Evolutionary conservation across 345 rosid species (phyloP).

Genomic region (Hibiscus syriacus): DNA sequence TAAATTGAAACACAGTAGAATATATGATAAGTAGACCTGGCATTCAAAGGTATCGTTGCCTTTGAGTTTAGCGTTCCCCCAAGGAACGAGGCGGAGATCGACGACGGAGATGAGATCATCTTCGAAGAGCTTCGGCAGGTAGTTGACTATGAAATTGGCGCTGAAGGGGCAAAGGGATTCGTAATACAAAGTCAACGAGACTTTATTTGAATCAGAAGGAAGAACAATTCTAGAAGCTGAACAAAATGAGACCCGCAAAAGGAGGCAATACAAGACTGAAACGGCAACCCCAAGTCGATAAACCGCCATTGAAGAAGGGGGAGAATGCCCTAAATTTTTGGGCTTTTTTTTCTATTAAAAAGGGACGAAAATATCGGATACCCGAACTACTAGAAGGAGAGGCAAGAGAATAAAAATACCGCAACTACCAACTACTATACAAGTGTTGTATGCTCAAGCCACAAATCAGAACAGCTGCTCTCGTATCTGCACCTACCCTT

Average conservation of each 20-base stretch:
- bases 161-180: slow-evolving; percentile 83
- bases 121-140: slow-evolving; percentile 42
- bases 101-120: slow-evolving; percentile 57
- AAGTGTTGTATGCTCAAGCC: background rate
- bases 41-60: slow-evolving; percentile 54
- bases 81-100: slow-evolving; percentile 68
- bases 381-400: background rate
- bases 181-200: slow-evolving; percentile 53
- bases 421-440: background rate
- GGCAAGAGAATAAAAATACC: background rate
- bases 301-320: background rate
- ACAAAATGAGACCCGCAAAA: background rate
- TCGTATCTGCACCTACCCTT: background rate
- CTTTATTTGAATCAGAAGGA: slow-evolving; percentile 30
- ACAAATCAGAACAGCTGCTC: background rate
- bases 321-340: background rate
- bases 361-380: background rate
- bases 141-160: slow-evolving; percentile 53
- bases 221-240: slow-evolving; percentile 1
- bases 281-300: background rate
- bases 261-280: background rate
- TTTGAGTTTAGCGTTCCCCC: slow-evolving; percentile 65
- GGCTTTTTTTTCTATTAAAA: background rate
- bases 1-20: background rate
- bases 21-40: slow-evolving; percentile 40